phyloP scores from a whole-genome alignment of 2,329 filamentous ascomycete species.

The Alternaria novae-zelandiae region DNA sequence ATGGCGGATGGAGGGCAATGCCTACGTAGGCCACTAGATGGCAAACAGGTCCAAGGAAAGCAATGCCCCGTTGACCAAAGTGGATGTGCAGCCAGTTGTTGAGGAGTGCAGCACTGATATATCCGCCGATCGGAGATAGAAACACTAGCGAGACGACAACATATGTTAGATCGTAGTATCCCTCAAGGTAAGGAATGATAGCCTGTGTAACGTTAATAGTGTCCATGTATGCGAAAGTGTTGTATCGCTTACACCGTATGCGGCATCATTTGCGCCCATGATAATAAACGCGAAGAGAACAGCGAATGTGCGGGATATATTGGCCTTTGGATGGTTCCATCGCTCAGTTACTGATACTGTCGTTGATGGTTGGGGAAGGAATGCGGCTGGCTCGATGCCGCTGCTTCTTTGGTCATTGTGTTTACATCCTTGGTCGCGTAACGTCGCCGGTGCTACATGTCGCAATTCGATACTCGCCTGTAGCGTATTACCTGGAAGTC shows the following conservation, averaged over 20 bases:
- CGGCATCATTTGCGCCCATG: constrained; percentile 71
- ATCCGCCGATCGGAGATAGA: constrained; percentile 68
- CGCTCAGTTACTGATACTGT: constrained; percentile 53
- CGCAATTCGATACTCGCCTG: background rate
- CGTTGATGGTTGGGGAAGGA: constrained; percentile 53
- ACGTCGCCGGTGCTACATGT: background rate
- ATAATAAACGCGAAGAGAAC: constrained; percentile 66
- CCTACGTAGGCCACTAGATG: constrained; percentile 70
- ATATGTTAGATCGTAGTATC: constrained; percentile 66
- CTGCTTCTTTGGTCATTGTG: constrained; percentile 1
- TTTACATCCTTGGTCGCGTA: background rate
- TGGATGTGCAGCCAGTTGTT: constrained; percentile 69
- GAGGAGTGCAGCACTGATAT: constrained; percentile 64
- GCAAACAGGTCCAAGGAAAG: constrained; percentile 66
- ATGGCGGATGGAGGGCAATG: constrained; percentile 70
- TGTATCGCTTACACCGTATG: constrained; percentile 60
- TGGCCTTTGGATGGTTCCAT: constrained; percentile 67
- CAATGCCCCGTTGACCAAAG: constrained; percentile 72
- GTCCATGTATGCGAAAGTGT: background rate
- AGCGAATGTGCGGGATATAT: constrained; percentile 63
- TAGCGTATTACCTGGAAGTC: background rate
- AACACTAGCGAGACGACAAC: constrained; percentile 69
- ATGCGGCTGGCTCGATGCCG: constrained; percentile 35
- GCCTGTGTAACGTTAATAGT: background rate
- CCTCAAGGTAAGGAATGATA: constrained; percentile 55